Evolutionary conservation across 495 filamentous ascomycete species (phyloP).

Genomic region (Penicillium robsamsonii): DNA sequence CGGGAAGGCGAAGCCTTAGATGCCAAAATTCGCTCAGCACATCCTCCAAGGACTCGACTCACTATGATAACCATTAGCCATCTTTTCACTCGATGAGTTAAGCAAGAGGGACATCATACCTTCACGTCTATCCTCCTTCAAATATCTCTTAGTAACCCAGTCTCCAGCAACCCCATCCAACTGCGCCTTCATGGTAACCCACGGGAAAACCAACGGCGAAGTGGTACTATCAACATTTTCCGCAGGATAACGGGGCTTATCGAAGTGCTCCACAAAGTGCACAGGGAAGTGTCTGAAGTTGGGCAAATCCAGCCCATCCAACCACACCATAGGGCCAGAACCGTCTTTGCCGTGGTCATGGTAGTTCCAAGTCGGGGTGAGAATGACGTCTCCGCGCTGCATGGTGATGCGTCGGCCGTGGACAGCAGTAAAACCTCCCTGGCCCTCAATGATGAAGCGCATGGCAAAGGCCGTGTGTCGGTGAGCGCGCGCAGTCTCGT

Average conservation of each 20-base stretch:
- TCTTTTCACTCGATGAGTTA: slow-evolving; percentile 14
- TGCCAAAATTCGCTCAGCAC: slow-evolving; percentile 35
- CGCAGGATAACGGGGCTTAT: slow-evolving; percentile 41
- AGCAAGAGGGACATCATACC: slow-evolving; percentile 15
- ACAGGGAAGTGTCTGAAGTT: slow-evolving; percentile 45
- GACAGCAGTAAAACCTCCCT: slow-evolving; percentile 49
- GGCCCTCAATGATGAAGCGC: slow-evolving; percentile 51
- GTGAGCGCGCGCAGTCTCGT: slow-evolving; percentile 49
- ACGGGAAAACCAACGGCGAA: slow-evolving; percentile 43
- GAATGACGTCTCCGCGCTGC: slow-evolving; percentile 49
- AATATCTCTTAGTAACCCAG: slow-evolving; percentile 31
- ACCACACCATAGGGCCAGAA: slow-evolving; percentile 51
- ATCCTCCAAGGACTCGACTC: slow-evolving; percentile 38
- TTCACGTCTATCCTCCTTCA: slow-evolving; percentile 35
- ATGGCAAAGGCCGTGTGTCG: slow-evolving; percentile 51
- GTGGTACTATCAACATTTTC: slow-evolving; percentile 34
- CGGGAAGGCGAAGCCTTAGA: slow-evolving; percentile 24
- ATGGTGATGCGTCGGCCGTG: slow-evolving; percentile 47
- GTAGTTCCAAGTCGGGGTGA: slow-evolving; percentile 51
- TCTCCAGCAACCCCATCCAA: slow-evolving; percentile 27
- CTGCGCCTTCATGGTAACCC: slow-evolving; percentile 33
- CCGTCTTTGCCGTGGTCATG: slow-evolving; percentile 53
- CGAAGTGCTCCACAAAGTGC: slow-evolving; percentile 49
- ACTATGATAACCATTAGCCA: slow-evolving; percentile 17
- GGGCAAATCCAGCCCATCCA: slow-evolving; percentile 49